These are phyloP conservation scores for Boletus hoseneyae DNA, from an alignment of 1,284 basidiomycete genomes.

Conservation along the genomic window DNA sequence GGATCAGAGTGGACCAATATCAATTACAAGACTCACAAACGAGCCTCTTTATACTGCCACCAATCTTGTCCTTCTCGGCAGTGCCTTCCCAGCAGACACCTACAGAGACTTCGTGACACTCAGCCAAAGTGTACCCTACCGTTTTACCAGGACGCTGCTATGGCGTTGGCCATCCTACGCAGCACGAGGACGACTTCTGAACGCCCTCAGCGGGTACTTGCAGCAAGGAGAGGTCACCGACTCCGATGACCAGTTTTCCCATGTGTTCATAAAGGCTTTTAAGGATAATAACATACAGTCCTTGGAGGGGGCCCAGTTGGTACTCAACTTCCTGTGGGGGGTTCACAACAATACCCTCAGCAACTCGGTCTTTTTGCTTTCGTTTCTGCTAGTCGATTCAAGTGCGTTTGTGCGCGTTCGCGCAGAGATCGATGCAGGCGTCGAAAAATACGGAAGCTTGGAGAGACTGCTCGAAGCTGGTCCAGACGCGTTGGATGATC, in stretches of 20 bases:
- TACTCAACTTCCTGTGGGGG: conserved; percentile 27
- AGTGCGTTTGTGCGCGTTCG: conserved; percentile 18
- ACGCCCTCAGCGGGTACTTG: conserved; percentile 14
- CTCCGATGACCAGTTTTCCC: conserved; percentile 10
- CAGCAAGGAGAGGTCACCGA: conserved; percentile 6
- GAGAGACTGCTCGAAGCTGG: conserved; percentile 12
- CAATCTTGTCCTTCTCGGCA: conserved; percentile 21
- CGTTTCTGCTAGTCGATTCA: conserved; percentile 18
- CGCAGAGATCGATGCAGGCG: conserved; percentile 20
- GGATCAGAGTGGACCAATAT: conserved; percentile 3
- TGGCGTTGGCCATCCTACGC: conserved; percentile 17
- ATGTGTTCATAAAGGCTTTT: conserved; percentile 17
- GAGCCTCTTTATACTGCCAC: conserved; percentile 20
- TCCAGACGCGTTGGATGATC: conserved; percentile 18
- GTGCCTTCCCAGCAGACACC: conserved; percentile 16
- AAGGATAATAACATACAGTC: conserved; percentile 18
- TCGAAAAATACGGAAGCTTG: conserved; percentile 14
- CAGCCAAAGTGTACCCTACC: conserved; percentile 21
- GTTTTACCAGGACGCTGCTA: conserved; percentile 16
- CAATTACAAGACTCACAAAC: conserved; percentile 14
- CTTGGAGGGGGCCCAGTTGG: conserved; percentile 19
- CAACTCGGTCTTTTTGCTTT: conserved; percentile 20
- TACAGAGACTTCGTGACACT: conserved; percentile 24
- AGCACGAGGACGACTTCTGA: conserved; percentile 15
- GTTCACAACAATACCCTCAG: conserved; percentile 24